Evolutionary conservation across 768 basidiomycete species (phyloP).

Genomic region (Lentinus brumalis): DNA sequence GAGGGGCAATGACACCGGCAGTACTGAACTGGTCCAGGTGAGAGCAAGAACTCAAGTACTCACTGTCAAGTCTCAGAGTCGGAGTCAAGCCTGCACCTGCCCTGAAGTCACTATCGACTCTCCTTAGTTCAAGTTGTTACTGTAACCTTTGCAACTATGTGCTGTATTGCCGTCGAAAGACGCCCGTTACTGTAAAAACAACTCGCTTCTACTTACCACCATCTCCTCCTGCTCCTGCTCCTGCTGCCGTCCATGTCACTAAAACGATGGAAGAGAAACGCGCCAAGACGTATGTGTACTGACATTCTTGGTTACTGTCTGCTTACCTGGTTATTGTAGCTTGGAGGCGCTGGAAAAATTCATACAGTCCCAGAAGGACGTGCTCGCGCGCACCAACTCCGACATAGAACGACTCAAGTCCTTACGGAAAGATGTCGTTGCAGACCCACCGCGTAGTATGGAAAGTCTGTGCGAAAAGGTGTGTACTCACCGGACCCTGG

Average conservation of each 20-base stretch:
- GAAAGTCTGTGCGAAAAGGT: constrained; percentile 39
- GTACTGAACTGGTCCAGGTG: too few relatives aligned
- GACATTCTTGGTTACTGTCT: background rate
- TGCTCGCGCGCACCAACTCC: constrained; percentile 60
- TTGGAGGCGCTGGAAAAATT: constrained; percentile 68
- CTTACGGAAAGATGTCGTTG: constrained; percentile 43
- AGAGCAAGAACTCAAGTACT: too few relatives aligned
- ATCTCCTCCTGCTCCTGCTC: too few relatives aligned
- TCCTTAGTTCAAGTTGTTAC: too few relatives aligned
- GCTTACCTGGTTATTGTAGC: constrained; percentile 31
- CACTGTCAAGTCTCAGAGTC: too few relatives aligned
- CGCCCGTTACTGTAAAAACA: too few relatives aligned
- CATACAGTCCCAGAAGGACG: constrained; percentile 58
- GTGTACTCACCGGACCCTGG: constrained; percentile 23
- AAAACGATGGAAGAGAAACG: constrained; percentile 28
- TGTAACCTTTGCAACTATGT: too few relatives aligned
- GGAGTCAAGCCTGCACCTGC: too few relatives aligned
- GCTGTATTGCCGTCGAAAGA: too few relatives aligned
- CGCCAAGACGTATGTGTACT: constrained; percentile 26
- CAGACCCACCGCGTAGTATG: constrained; percentile 37
- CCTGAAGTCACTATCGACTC: too few relatives aligned
- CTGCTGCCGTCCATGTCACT: constrained; percentile 23
- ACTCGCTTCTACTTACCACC: too few relatives aligned
- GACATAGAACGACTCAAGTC: constrained; percentile 61
- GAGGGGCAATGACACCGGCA: too few relatives aligned